phyloP scores from a whole-genome alignment of 129 eudicot genomes.

The Lactuca saligna region DNA sequence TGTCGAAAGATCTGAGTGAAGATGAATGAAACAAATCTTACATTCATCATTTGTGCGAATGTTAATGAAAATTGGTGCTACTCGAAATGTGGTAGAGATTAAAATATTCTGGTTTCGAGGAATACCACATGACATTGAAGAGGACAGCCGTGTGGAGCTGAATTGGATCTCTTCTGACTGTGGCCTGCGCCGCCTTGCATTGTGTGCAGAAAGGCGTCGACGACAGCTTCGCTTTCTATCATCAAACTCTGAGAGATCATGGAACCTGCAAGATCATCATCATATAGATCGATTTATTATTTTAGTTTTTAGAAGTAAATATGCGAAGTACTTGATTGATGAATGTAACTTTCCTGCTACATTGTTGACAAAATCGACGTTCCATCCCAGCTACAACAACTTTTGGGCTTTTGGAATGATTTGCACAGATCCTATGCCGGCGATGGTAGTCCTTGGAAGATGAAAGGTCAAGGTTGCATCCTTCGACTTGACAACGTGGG shows the following conservation, averaged over 20 bases:
- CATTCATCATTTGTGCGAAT: not conserved
- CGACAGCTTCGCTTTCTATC: constrained; percentile 75
- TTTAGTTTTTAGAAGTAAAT: not conserved
- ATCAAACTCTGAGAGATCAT: constrained; percentile 63
- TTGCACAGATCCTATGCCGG: constrained; percentile 60
- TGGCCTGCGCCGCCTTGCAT: constrained; percentile 64
- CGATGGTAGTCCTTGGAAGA: constrained; percentile 66
- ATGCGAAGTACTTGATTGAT: not conserved
- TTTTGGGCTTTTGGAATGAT: constrained; percentile 64
- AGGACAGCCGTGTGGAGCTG: constrained; percentile 37
- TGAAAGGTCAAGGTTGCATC: constrained; percentile 60
- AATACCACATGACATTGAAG: constrained; percentile 29
- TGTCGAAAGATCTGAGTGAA: not conserved
- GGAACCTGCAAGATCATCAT: constrained; percentile 46
- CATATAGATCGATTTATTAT: constrained; percentile 2
- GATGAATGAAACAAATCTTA: constrained; percentile 4
- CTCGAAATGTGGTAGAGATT: constrained; percentile 13
- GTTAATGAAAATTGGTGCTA: not conserved
- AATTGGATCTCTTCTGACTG: constrained; percentile 50
- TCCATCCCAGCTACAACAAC: constrained; percentile 64
- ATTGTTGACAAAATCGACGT: constrained; percentile 77
- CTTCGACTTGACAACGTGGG: constrained; percentile 70
- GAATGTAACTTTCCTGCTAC: constrained; percentile 56
- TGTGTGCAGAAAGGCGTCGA: constrained; percentile 62
- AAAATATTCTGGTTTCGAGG: constrained; percentile 5